Conservation (phyloP, 345 rosid genomes). For the Eucalyptus grandis region DNA sequence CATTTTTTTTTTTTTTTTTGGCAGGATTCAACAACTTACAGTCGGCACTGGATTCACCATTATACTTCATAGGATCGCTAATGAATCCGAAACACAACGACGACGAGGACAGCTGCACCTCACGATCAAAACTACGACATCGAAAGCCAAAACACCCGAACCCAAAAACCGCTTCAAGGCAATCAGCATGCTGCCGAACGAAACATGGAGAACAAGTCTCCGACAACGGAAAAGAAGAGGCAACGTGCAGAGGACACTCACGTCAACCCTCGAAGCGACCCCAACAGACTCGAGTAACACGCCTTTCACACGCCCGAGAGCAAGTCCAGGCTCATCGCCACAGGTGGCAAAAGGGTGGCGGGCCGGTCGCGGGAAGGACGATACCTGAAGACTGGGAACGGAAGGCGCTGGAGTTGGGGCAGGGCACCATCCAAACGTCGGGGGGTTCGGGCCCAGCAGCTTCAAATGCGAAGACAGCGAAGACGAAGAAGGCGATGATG, state of each 20-base stretch:
- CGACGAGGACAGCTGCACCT: background rate
- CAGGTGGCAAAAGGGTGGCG: background rate
- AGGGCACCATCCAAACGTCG: background rate
- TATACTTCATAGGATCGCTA: background rate
- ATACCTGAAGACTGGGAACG: background rate
- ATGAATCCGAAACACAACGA: background rate
- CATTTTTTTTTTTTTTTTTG: background rate
- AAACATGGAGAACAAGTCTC: background rate
- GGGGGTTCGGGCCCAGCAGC: constrained; percentile 10
- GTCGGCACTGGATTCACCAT: background rate
- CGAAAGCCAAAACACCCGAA: background rate
- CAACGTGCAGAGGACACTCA: background rate
- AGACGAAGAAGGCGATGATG: background rate
- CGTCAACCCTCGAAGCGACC: background rate
- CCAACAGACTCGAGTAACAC: background rate
- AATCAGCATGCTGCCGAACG: background rate
- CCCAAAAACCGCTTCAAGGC: background rate
- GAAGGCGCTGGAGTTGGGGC: background rate
- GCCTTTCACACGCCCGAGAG: background rate
- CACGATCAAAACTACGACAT: background rate
- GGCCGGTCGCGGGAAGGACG: background rate
- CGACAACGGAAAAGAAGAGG: background rate
- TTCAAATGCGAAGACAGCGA: background rate
- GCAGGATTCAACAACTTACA: background rate
- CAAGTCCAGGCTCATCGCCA: background rate